Conservation (phyloP, 2,329 filamentous ascomycete genomes). For the Beauveria sp. region DNA sequence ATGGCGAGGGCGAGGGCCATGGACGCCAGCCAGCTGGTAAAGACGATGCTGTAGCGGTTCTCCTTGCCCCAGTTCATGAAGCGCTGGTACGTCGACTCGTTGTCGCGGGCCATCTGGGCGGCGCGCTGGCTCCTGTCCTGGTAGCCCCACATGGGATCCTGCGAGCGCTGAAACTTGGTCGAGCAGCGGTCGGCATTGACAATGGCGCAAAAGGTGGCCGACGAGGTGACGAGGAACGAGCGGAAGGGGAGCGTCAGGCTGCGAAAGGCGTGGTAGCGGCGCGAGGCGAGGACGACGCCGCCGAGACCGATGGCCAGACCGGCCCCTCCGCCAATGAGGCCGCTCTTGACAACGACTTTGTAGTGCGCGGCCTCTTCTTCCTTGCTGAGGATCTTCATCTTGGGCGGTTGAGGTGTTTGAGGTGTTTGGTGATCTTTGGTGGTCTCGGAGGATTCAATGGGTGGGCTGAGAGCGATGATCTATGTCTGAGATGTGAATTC, state of each 20-base stretch:
- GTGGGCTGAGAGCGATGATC: neutral
- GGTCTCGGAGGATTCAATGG: neutral
- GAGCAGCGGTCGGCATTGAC: constrained; percentile 70
- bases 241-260: constrained; percentile 82
- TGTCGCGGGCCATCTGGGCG: constrained; percentile 43
- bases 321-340: constrained; percentile 60
- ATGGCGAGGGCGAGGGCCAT: constrained; percentile 69
- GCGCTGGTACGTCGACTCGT: constrained; percentile 51
- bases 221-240: constrained; percentile 77
- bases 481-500: neutral
- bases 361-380: constrained; percentile 90
- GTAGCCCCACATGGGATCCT: constrained; percentile 62
- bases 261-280: constrained; percentile 71
- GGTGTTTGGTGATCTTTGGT: neutral
- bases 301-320: constrained; percentile 61
- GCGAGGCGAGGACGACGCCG: constrained; percentile 60
- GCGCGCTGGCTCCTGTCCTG: constrained; percentile 54
- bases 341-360: constrained; percentile 70
- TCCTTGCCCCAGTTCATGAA: constrained; percentile 66
- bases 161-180: constrained; percentile 57
- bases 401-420: constrained; percentile 20
- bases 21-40: constrained; percentile 70
- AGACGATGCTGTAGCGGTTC: constrained; percentile 83
- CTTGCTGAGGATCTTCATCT: constrained; percentile 92
- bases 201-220: constrained; percentile 80